Base-by-base conservation (phyloP, 148 eudicot genomes). In the Spergularia bocconei region DNA sequence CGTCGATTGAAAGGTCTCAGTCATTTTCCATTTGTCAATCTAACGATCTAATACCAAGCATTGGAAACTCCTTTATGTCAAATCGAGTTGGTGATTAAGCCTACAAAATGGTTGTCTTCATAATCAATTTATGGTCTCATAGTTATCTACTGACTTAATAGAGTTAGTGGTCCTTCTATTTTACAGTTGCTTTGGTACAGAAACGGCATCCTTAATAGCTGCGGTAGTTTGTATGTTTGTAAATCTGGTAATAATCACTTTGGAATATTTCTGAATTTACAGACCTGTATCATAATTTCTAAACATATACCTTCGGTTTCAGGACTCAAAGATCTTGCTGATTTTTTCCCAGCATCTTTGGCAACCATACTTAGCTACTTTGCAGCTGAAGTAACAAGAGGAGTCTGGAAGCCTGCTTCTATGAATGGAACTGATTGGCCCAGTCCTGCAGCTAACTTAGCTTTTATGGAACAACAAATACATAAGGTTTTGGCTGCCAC, bases 381-480 rank as follows among this genome's bases (percentile, higher is more conserved):
- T 79, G 84, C 97, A 20, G 98, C 98, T 59, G 98, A 93, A 84
- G 97, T 91, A 72, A 91, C 97, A 48, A 79, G 98, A 50, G 98
- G 97, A 70, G 80, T 93, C 25, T 93, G 98, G 98, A 93, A 89
- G 87, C 97, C 92, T 74, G 98, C 93, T 66, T 88, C 82, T 39
- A 93, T 93, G 98, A 93, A 93, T 79, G 98, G 98, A 78, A 86
- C 90, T 78, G 98, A 93, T 85, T 93, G 98, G 98, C 98, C 98
- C 33, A 93, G 98, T 85, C 98, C 98, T 70, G 97, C 91, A 41
- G 89, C 94, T 74, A 93, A 89, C 82, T 85, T 93, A 79, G 79
- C 94, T 65, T 70, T 70, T 63, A 88, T 91, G 60, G 98, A 93
- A 84, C 91, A 93, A 69, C 93, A 87, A 77, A 93, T 93, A 72